Percentiles rank a stretch among this genome's conserved stretches.
Conservation (phyloP, 192 early-diverging fungal species). For the Borealophlyctis nickersoniae region DNA sequence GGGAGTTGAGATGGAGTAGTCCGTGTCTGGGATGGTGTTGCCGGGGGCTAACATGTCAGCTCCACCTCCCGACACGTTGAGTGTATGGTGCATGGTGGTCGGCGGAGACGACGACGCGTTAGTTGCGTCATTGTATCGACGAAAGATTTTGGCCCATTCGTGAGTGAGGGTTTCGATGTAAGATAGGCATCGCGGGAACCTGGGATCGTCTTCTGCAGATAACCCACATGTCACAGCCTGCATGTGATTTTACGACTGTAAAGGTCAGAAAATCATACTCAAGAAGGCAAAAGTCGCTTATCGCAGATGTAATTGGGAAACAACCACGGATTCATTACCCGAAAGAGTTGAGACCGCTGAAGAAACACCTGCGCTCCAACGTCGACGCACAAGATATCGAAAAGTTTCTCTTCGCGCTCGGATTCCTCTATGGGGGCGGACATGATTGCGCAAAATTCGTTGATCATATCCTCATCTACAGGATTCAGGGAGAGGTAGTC, state of each 20-base stretch:
- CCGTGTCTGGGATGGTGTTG: no score
- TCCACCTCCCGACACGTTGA: no score
- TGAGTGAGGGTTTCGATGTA: conserved; percentile 14
- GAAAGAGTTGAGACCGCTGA: conserved; percentile 32
- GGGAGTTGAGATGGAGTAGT: conserved; percentile 27
- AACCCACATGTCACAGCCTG: not conserved
- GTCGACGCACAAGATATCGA: conserved; percentile 24
- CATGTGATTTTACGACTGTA: not conserved
- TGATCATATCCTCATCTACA: conserved; percentile 27
- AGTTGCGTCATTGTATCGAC: conserved; percentile 6
- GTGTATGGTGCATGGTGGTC: conserved; percentile 10
- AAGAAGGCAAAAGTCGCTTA: not conserved
- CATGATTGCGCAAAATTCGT: conserved; percentile 27
- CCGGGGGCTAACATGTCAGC: no score
- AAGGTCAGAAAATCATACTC: not conserved
- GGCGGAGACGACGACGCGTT: not conserved
- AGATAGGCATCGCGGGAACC: conserved; percentile 1
- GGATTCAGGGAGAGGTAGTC: conserved; percentile 22
- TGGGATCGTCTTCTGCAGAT: not conserved
- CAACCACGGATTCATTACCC: conserved; percentile 8
- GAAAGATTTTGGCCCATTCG: conserved; percentile 10
- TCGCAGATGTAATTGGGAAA: not conserved
- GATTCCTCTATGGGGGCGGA: not conserved
- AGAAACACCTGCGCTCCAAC: conserved; percentile 32
- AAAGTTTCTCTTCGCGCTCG: conserved; percentile 19